A percentile compares a stretch with the other conserved stretches of the same genome.
Conservation (phyloP, 768 basidiomycete species). For the Leccinum subtestaceum region DNA sequence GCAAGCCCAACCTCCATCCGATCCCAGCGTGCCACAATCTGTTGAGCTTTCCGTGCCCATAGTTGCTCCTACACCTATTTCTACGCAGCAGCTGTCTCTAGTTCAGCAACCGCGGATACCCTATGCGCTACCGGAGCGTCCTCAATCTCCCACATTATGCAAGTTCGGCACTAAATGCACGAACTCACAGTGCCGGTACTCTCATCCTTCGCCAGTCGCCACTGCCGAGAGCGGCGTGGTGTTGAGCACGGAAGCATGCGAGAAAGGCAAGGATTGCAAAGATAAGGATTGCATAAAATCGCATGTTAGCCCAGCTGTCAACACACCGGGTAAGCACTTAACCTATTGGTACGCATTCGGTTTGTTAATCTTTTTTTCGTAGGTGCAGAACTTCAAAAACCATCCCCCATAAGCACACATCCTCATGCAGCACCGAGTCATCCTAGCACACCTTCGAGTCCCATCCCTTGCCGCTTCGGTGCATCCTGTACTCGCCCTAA, state of each 20-base stretch:
- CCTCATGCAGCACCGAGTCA: conserved; percentile 30
- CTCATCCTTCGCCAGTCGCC: conserved; percentile 96
- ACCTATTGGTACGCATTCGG: not conserved
- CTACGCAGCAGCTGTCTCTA: conserved; percentile 9
- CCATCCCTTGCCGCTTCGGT: conserved; percentile 65
- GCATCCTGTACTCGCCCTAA: conserved; percentile 63
- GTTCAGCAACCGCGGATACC: conserved; percentile 36
- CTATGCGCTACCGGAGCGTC: conserved; percentile 69
- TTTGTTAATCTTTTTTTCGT: conserved; percentile 13
- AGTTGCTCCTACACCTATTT: conserved; percentile 24
- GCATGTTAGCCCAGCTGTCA: conserved; percentile 85
- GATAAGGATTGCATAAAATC: conserved; percentile 92
- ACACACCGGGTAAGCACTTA: conserved; percentile 50
- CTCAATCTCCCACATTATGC: conserved; percentile 88
- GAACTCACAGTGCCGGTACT: conserved; percentile 84
- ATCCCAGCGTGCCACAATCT: conserved; percentile 10
- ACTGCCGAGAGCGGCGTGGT: conserved; percentile 94
- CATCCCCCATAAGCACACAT: conserved; percentile 38
- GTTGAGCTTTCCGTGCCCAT: conserved; percentile 17
- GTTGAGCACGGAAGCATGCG: conserved; percentile 90
- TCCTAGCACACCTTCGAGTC: conserved; percentile 25
- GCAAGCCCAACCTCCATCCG: conserved; percentile 18
- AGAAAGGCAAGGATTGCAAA: conserved; percentile 83
- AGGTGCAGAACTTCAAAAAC: conserved; percentile 33
- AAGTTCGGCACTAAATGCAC: conserved; percentile 91